Evolutionary conservation across 2,329 filamentous ascomycete genomes (phyloP), one percentile per base, ranked within the genome.

Genomic region (Alternaria brassicae): DNA sequence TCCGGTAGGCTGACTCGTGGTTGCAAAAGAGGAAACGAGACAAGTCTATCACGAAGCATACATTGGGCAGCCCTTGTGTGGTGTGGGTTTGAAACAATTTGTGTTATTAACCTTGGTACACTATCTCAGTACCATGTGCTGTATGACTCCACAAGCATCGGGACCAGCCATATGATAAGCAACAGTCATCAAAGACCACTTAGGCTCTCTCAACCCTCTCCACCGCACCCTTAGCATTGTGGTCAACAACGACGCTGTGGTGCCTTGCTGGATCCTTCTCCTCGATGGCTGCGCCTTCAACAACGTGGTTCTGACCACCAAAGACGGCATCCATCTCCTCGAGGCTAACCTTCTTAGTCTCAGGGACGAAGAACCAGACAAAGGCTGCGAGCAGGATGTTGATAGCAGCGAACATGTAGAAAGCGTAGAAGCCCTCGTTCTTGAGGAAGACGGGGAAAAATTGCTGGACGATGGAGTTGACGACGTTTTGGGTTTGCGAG

Each of bases 371-470:
- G 65, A 79, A 79, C 69, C 71, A 79, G 6, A 80, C 78, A 57
- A 81, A 82, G 1, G 67, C 64, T 2, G 77, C 79, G 9, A 81
- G 67, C 36, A 80, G 53, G 25, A 77, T 60, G 54, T 81, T 81
- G 62, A 81, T 81, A 6, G 80, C 82, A 0, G 81, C 82, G 57
- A 85, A 85, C 79, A 85, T 83, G 74, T 84, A 85, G 63, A 85
- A 85, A 6, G 82, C 82, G 62, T 84, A 85, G 70, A 84, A 85
- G 15, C 83, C 82, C 49, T 80, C 79, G 69, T 89, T 87, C 53
- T 83, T 80, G 15, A 90, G 81, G 79, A 90, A 90, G 12, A 82
- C 84, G 12, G 88, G 88, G 81, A 90, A 90, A 81, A 90, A 90
- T 64, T 90, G 88, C 74, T 89, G 86, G 70, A 90, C 86, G 66